Conservation (phyloP, 2,329 filamentous ascomycete species). For the Cytospora leucostoma region DNA sequence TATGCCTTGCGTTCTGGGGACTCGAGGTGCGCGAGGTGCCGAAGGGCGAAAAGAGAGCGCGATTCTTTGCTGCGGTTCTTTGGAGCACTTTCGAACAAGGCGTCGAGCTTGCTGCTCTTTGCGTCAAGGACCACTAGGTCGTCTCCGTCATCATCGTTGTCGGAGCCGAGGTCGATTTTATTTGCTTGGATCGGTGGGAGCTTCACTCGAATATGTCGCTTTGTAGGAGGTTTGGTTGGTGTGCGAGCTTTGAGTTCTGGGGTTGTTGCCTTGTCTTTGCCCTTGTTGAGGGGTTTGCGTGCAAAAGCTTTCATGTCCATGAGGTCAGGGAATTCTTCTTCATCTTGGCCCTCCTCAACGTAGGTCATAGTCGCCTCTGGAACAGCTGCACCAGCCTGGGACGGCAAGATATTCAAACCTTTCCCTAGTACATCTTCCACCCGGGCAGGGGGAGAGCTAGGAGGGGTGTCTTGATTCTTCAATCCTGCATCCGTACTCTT, state of each 20-base stretch:
- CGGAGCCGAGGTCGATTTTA: conserved; percentile 44
- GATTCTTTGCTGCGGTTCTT: conserved; percentile 63
- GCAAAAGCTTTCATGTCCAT: conserved; percentile 27
- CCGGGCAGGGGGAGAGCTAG: conserved; percentile 63
- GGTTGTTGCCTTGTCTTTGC: conserved; percentile 58
- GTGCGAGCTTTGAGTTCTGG: conserved; percentile 30
- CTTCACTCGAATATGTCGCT: conserved; percentile 54
- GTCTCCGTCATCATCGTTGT: conserved; percentile 46
- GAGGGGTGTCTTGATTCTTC: conserved; percentile 62
- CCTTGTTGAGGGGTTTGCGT: conserved; percentile 49
- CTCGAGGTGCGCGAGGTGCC: conserved; percentile 71
- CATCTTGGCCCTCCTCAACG: conserved; percentile 29
- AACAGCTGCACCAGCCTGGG: conserved; percentile 9
- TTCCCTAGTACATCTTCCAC: conserved; percentile 36
- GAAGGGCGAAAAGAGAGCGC: conserved; percentile 66
- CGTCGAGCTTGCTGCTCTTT: conserved; percentile 54
- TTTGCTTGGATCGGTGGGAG: conserved; percentile 46
- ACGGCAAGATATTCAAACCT: conserved; percentile 6
- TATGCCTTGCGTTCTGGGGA: conserved; percentile 59
- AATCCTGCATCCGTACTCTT: conserved; percentile 54
- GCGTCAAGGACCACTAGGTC: conserved; percentile 62
- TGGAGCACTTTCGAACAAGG: conserved; percentile 72
- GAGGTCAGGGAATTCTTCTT: conserved; percentile 40
- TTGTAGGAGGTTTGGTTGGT: conserved; percentile 31
- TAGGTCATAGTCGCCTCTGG: conserved; percentile 27